Conservation (phyloP, 2,329 filamentous ascomycete genomes). For the Colletotrichum limetticola region DNA sequence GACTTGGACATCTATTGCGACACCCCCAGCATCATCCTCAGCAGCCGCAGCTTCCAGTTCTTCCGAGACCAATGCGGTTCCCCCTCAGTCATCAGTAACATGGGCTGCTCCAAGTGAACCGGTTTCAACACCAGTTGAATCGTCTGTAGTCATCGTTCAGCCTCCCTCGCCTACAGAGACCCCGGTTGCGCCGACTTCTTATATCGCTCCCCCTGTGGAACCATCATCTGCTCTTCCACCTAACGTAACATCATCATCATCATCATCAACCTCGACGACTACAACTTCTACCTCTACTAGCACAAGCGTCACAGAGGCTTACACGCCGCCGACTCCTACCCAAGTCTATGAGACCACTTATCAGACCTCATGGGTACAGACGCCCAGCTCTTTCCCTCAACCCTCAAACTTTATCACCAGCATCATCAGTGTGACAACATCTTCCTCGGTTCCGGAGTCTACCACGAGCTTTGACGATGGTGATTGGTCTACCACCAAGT, state of each 20-base stretch:
- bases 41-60: background rate
- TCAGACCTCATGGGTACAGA: slow-evolving; percentile 32
- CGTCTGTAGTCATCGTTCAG: background rate
- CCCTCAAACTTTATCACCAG: slow-evolving; percentile 37
- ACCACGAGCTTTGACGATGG: slow-evolving; percentile 52
- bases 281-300: background rate
- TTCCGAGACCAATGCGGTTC: background rate
- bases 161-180: slow-evolving; percentile 7
- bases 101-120: background rate
- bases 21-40: background rate
- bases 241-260: slow-evolving; percentile 8
- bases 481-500: slow-evolving; percentile 55
- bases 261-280: slow-evolving; percentile 9
- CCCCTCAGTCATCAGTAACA: background rate
- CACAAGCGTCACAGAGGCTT: background rate
- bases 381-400: slow-evolving; percentile 7
- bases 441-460: slow-evolving; percentile 37
- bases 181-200: slow-evolving; percentile 4
- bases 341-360: slow-evolving; percentile 35
- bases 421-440: slow-evolving; percentile 30
- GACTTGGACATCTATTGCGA: background rate
- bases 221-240: slow-evolving; percentile 21
- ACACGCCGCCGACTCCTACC: background rate
- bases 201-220: slow-evolving; percentile 6
- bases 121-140: background rate